Evolutionary conservation across 108 stramenopile genomes (phyloP), one percentile per base, ranked within the genome.

Genomic region (Pseudonitzschia pungens): DNA sequence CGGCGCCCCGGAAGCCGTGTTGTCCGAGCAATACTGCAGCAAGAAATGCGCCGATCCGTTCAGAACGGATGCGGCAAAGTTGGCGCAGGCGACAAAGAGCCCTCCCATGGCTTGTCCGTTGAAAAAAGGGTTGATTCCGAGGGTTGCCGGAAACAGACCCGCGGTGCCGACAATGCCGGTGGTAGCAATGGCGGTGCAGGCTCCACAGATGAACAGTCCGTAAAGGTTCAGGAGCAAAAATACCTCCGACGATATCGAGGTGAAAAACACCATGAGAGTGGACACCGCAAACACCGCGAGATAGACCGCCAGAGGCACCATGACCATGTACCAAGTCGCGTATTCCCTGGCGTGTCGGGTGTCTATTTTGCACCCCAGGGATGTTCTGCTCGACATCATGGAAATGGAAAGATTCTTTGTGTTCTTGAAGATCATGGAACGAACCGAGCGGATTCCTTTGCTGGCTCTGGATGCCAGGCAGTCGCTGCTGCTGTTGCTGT

Each of bases 111-210:
- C 81, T 74, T 87, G 87, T 1, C 87, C 87, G 52, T 75, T 48
- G 44, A 87, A 77, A 62, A 69, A 84, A 15, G 87, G 77, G 55
- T 69, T 55, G 29, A 84, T 72, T 0, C 75, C 84, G 20, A 84
- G 27, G 56, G 71, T 22, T 10, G 71, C 48, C 5, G 44, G 33
- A 50, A 33, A 43, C 16, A 80, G 70, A 31, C 68, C 68, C 0
- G 83, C 83, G 32, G 83, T 75, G n/a, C 77, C 79, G 4, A 85
- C 71, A 52, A 85, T 76, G 24, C 87, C 87, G 4, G 87, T 74
- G 29, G 68, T 67, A 2, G 77, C 77, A 41, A 87, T 32, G 1
- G 82, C 70, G 7, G 74, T 75, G 21, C 58, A 75, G 5, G 73
- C 52, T 15, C 86, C 86, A 76, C 82, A 83, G 10, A 81, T 53